These are phyloP conservation scores for Citrus trifoliata DNA, from an alignment of 345 rosid species.

Conservation along the genomic window DNA sequence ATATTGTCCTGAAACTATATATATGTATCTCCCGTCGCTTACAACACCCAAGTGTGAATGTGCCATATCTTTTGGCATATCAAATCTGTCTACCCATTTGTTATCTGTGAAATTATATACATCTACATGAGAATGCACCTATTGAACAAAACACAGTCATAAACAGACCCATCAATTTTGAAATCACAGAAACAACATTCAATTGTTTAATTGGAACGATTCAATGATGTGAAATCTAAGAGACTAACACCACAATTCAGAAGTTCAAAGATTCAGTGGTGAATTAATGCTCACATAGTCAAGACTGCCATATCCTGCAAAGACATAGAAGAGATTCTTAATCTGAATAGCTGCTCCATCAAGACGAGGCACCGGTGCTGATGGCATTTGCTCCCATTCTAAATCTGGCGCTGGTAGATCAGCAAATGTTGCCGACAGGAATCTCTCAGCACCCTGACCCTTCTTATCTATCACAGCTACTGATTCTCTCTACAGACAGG, in stretches of 20 bases:
- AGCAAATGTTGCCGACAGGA: slow-evolving; percentile 61
- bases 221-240: neutral
- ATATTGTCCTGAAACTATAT: slow-evolving; percentile 66
- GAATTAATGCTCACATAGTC: slow-evolving; percentile 46
- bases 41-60: slow-evolving; percentile 79
- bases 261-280: neutral
- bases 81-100: slow-evolving; percentile 58
- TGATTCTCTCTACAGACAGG: slow-evolving; percentile 31
- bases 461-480: slow-evolving; percentile 8
- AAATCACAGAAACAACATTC: neutral
- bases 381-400: slow-evolving; percentile 72
- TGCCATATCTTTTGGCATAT: slow-evolving; percentile 73
- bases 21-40: slow-evolving; percentile 67
- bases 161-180: neutral
- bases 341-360: slow-evolving; percentile 78
- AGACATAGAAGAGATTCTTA: slow-evolving; percentile 59
- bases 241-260: neutral
- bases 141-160: slow-evolving; percentile 5
- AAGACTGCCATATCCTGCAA: slow-evolving; percentile 63
- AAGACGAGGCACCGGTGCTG: slow-evolving; percentile 89
- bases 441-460: slow-evolving; percentile 16
- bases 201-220: neutral
- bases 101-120: slow-evolving; percentile 64
- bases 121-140: slow-evolving; percentile 90
- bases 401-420: slow-evolving; percentile 74